Evolutionary conservation across 2,329 filamentous ascomycete genomes (phyloP).

Genomic region (Stemphylium lycopersici): DNA sequence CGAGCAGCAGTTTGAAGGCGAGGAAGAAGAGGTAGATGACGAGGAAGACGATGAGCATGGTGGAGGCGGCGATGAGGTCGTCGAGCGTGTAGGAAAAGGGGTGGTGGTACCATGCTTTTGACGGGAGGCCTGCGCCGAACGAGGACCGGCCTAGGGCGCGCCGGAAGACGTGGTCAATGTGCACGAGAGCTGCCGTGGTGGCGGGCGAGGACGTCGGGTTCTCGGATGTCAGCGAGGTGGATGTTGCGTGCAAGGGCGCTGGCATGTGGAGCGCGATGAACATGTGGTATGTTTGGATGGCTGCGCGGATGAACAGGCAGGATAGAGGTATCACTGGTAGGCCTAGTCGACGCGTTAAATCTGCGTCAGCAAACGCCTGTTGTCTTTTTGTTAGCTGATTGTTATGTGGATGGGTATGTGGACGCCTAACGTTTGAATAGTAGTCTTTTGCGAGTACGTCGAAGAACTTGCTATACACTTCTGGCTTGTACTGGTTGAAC

Average conservation of each 20-base stretch:
- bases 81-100: slow-evolving; percentile 65
- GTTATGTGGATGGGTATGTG: not conserved
- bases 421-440: slow-evolving; percentile 82
- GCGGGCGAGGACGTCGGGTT: slow-evolving; percentile 67
- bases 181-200: slow-evolving; percentile 76
- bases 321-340: slow-evolving; percentile 90
- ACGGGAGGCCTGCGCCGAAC: slow-evolving; percentile 54
- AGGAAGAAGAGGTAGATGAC: slow-evolving; percentile 84
- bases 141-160: slow-evolving; percentile 77
- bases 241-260: slow-evolving; percentile 70
- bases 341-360: slow-evolving; percentile 85
- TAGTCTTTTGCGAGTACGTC: slow-evolving; percentile 98
- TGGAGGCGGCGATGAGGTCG: slow-evolving; percentile 74
- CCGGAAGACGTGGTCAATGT: slow-evolving; percentile 78
- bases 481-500: slow-evolving; percentile 95
- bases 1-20: slow-evolving; percentile 79
- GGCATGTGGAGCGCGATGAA: slow-evolving; percentile 88
- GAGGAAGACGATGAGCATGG: slow-evolving; percentile 87
- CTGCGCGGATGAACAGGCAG: slow-evolving; percentile 93
- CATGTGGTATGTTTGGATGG: slow-evolving; percentile 97
- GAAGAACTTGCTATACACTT: slow-evolving; percentile 85
- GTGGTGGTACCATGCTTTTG: slow-evolving; percentile 39
- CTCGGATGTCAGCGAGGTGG: slow-evolving; percentile 68
- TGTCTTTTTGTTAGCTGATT: slow-evolving; percentile 8
- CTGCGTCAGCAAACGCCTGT: slow-evolving; percentile 86